Evolutionary conservation across 176 grass and related monocot species (phyloP), one percentile per base, ranked within the genome.

Genomic region (Guadua angustifolia): DNA sequence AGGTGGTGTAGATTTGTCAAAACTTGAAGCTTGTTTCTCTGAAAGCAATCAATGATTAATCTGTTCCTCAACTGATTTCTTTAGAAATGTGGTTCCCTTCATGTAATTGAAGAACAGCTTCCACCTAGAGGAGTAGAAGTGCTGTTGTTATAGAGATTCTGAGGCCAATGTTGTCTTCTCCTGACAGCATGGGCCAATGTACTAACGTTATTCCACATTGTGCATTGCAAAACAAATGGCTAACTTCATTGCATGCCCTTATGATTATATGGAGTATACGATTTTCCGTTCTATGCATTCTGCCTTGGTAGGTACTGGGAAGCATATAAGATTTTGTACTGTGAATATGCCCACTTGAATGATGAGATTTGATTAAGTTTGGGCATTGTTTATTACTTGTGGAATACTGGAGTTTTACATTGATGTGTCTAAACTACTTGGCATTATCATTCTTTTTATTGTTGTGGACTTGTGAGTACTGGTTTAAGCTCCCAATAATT

Each of bases 1-100:
- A 19, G 73, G 33, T 17, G 38, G 14, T 49, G n/a, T 81, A 57
- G 45, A 78, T 66, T 88, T 73, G 45, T 52, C 40, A 33, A 65
- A 83, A 47, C 8, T 74, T 52, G 45, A 82, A 51, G 26, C 55
- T 25, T 40, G 29, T 61, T 17, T 40, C 72, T 50, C 26, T 35
- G 17, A 74, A 61, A 83, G 69, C 29, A 74, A 39, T 32, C 8
- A 17, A 46, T 25, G 29, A 50, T 46, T 13, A 40, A 39, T 83
- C 18, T 83, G 59, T 63, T 63, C 56, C 2, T 10, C 56, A 25
- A 16, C 46, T 39, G 26, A 13, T 74, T 83, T 83, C 25, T 36
- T 36, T 39, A 51, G 26, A 50, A 22, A 63, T n/a, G 25, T 8
- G 80, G 3, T 18, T 25, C 40, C 38, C 18, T 46, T 71, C 52